These are phyloP conservation scores for Termitomyces heimii DNA, from an alignment of 768 basidiomycete species.

Conservation along the genomic window DNA sequence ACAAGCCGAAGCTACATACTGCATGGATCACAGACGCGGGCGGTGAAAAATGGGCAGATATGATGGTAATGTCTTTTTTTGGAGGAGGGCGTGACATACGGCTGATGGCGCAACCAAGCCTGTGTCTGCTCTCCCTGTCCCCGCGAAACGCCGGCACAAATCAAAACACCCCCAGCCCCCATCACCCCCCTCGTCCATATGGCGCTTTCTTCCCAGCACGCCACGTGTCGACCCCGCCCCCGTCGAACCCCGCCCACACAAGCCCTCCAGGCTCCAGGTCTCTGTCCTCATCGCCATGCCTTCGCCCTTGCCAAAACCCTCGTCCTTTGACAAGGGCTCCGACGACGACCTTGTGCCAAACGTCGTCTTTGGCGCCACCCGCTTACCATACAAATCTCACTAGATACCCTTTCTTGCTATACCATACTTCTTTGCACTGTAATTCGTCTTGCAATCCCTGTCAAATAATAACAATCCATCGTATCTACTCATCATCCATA, in stretches of 20 bases:
- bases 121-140: slow-evolving; percentile 30
- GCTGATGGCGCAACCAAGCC: slow-evolving; percentile 23
- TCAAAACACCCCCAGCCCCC: slow-evolving; percentile 9
- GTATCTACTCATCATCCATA: not conserved
- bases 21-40: slow-evolving; percentile 28
- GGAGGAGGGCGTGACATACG: not conserved
- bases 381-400: slow-evolving; percentile 22
- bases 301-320: slow-evolving; percentile 20
- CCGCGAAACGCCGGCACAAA: slow-evolving; percentile 26
- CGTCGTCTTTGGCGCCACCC: slow-evolving; percentile 41
- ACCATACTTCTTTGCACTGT: not conserved
- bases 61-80: slow-evolving; percentile 33
- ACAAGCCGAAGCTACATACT: slow-evolving; percentile 47
- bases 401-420: not conserved
- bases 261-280: slow-evolving; percentile 34
- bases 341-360: slow-evolving; percentile 39
- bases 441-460: not conserved
- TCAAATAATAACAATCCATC: not conserved
- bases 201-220: not conserved
- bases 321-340: slow-evolving; percentile 10
- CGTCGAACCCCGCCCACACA: not conserved
- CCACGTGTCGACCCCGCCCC: not conserved
- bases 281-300: slow-evolving; percentile 60
- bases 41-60: slow-evolving; percentile 37
- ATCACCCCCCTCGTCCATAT: not conserved